Conservation (phyloP, 495 filamentous ascomycete species). For the Terfezia boudieri region DNA sequence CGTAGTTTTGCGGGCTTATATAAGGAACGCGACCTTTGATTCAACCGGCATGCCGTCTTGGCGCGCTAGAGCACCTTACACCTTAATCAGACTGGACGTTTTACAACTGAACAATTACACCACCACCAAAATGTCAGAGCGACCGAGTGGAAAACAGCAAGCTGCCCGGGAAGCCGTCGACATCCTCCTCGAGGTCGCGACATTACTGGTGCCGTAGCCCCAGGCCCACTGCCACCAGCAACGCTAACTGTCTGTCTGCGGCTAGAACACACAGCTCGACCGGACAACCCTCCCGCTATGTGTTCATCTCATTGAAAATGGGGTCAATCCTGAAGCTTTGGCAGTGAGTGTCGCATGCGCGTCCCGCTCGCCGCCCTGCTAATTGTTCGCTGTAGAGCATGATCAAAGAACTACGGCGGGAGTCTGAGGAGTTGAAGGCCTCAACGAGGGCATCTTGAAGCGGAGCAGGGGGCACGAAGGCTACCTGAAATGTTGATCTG, state of each 20-base stretch:
- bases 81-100: neutral
- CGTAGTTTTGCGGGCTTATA: no score
- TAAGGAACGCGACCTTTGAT: no score
- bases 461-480: no score
- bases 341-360: constrained; percentile 37
- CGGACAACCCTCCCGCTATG: constrained; percentile 77
- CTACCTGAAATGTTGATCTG: no score
- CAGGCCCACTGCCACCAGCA: neutral
- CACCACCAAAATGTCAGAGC: neutral
- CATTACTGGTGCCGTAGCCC: constrained; percentile 42
- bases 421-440: constrained; percentile 25
- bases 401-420: constrained; percentile 48
- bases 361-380: neutral
- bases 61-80: neutral
- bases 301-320: constrained; percentile 91
- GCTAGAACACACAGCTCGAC: constrained; percentile 77
- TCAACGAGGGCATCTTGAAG: no score
- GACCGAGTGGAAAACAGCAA: neutral
- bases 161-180: constrained; percentile 92
- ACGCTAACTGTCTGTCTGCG: neutral
- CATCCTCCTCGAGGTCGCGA: constrained; percentile 84
- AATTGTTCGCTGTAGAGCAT: constrained; percentile 29
- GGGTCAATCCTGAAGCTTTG: constrained; percentile 84
- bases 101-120: neutral
- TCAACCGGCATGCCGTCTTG: neutral